Percentiles rank a stretch among this genome's conserved stretches.
Conservation (phyloP, 345 rosid species). For the Murraya paniculata region DNA sequence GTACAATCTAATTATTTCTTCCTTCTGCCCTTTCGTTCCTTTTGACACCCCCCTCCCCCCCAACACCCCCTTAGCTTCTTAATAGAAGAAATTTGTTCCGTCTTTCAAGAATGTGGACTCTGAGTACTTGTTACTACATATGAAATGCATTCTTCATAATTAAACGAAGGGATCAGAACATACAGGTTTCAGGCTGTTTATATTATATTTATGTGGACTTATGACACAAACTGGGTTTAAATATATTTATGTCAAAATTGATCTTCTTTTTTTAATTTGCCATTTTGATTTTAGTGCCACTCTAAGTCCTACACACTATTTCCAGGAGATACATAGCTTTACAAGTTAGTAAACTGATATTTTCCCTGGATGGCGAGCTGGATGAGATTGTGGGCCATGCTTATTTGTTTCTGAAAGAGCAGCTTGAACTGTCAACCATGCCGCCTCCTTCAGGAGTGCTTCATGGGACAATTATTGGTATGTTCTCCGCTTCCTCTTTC, state of each 20-base stretch:
- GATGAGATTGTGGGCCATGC: constrained; percentile 84
- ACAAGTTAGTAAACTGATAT: constrained; percentile 54
- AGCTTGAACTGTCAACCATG: constrained; percentile 59
- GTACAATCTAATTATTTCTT: constrained; percentile 23
- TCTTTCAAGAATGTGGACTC: not conserved
- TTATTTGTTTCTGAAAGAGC: constrained; percentile 81
- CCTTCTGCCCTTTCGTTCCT: not conserved
- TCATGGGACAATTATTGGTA: constrained; percentile 87
- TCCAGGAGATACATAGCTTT: constrained; percentile 81
- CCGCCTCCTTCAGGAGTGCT: constrained; percentile 64
- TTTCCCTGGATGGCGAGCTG: constrained; percentile 52
- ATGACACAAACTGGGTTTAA: not conserved
- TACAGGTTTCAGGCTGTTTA: not conserved
- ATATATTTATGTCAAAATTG: not conserved
- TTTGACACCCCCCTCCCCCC: not conserved
- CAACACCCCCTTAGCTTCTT: not conserved
- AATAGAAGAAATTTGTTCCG: no score
- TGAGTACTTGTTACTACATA: not conserved
- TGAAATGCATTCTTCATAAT: not conserved
- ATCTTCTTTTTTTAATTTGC: not conserved
- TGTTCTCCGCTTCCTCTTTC: constrained; percentile 15
- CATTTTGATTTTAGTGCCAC: not conserved
- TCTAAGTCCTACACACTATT: constrained; percentile 20
- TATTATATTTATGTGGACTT: not conserved
- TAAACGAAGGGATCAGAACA: not conserved